These are phyloP conservation scores for Eutrema yunnanense DNA, from an alignment of 345 rosid genomes.

Conservation along the genomic window DNA sequence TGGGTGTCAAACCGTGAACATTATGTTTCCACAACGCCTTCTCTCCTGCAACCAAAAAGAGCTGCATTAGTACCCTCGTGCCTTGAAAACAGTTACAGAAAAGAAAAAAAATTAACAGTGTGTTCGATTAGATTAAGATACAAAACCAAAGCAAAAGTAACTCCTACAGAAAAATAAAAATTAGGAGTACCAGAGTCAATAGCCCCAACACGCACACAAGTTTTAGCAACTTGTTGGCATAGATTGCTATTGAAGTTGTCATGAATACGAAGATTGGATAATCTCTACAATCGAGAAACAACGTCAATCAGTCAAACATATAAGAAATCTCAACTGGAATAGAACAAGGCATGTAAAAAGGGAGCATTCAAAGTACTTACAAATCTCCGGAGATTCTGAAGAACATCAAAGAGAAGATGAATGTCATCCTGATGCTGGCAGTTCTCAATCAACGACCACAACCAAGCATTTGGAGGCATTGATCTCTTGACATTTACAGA, in stretches of 20 bases:
- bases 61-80: not conserved
- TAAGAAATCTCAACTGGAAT: not conserved
- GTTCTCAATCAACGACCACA: constrained; percentile 67
- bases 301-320: too few species aligned
- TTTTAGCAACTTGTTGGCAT: constrained; percentile 76
- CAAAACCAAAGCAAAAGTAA: not conserved
- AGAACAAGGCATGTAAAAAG: not conserved
- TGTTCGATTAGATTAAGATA: not conserved
- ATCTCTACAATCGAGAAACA: constrained; percentile 43
- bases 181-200: constrained; percentile 59
- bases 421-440: constrained; percentile 66
- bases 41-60: constrained; percentile 45
- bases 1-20: constrained; percentile 70
- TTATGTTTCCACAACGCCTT: constrained; percentile 75
- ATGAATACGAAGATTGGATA: constrained; percentile 77
- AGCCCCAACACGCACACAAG: constrained; percentile 68
- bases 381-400: constrained; percentile 69
- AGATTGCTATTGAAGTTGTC: constrained; percentile 71
- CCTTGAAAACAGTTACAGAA: not conserved
- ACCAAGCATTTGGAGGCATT: constrained; percentile 80
- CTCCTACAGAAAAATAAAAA: not conserved
- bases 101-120: not conserved
- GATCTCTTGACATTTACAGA: constrained; percentile 58
- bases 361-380: constrained; percentile 37
- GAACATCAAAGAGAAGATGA: constrained; percentile 54